phyloP scores from a whole-genome alignment of 1,284 basidiomycete species.

The Rugiboletus extremiorientalis region DNA sequence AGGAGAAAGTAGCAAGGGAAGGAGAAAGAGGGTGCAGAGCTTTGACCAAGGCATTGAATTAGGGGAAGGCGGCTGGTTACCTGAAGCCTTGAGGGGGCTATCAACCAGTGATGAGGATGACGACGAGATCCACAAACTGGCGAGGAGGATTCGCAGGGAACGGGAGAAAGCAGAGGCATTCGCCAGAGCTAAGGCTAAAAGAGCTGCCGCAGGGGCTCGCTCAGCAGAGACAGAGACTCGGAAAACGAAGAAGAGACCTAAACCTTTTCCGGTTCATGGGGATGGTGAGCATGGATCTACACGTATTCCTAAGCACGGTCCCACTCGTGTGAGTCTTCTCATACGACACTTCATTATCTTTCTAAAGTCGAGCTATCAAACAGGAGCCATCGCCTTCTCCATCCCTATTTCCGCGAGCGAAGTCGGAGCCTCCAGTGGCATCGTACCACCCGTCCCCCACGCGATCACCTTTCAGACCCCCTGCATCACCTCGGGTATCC shows the following conservation, averaged over 20 bases:
- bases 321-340: constrained; percentile 15
- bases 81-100: constrained; percentile 35
- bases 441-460: constrained; percentile 1
- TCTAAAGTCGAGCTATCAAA: neutral
- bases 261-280: constrained; percentile 33
- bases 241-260: constrained; percentile 24
- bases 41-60: constrained; percentile 2
- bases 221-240: constrained; percentile 5
- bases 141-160: constrained; percentile 23
- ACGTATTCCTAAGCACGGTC: neutral
- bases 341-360: neutral
- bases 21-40: constrained; percentile 11
- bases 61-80: constrained; percentile 21
- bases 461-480: neutral
- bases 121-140: constrained; percentile 27
- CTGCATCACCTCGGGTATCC: constrained; percentile 2
- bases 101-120: constrained; percentile 43
- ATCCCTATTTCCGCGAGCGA: constrained; percentile 4
- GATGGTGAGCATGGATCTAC: neutral
- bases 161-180: constrained; percentile 24
- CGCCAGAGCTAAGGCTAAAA: constrained; percentile 16
- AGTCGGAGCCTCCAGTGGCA: constrained; percentile 11
- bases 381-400: constrained; percentile 10
- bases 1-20: constrained; percentile 12
- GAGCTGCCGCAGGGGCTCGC: constrained; percentile 9